Evolutionary conservation across 108 stramenopile genomes (phyloP).

Genomic region (Licmophora abbreviata): DNA sequence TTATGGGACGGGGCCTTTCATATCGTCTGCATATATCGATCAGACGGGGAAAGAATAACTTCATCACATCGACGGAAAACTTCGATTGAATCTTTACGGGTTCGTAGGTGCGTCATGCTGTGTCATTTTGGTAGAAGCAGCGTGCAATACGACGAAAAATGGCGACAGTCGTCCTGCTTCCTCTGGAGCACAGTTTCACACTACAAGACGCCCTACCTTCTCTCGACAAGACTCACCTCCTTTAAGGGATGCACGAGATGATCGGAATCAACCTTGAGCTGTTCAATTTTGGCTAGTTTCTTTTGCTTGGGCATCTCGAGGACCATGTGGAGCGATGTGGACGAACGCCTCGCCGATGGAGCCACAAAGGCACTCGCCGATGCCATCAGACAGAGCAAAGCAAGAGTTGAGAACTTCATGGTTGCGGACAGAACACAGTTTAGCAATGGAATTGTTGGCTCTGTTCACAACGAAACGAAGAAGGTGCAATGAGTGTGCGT

Average conservation of each 20-base stretch:
- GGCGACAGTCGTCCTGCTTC: no score
- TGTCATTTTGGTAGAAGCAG: background rate
- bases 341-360: background rate
- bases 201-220: no score
- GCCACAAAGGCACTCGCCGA: conserved; percentile 2
- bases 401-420: conserved; percentile 2
- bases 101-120: background rate
- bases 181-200: no score
- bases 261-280: conserved; percentile 53
- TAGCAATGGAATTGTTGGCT: no score
- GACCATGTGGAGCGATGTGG: conserved; percentile 38
- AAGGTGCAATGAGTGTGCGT: no score
- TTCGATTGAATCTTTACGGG: background rate
- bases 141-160: background rate
- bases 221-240: conserved; percentile 56
- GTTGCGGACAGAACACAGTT: no score
- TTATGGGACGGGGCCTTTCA: conserved; percentile 84
- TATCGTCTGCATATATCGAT: conserved; percentile 78
- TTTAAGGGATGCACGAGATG: conserved; percentile 65
- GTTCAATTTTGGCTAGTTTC: conserved; percentile 73
- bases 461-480: no score
- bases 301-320: conserved; percentile 60
- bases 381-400: background rate
- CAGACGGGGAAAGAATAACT: conserved; percentile 89
- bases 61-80: conserved; percentile 55